These are phyloP conservation scores for Stephanodiscus minutulus DNA, from an alignment of 108 stramenopile species.

Conservation along the genomic window DNA sequence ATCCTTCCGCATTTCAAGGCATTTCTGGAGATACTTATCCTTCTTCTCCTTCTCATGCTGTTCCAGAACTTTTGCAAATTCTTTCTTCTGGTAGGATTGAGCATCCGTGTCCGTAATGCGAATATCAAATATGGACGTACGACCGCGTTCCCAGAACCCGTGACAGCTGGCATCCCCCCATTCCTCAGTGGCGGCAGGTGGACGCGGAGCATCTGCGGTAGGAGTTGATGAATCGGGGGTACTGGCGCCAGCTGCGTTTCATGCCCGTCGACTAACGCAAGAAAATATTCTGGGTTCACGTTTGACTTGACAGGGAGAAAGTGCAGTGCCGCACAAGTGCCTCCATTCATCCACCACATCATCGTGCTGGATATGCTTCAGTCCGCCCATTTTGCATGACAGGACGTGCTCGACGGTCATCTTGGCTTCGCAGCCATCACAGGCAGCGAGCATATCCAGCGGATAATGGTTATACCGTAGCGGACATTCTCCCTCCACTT, in stretches of 20 bases:
- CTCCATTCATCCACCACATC: conserved; percentile 22
- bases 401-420: conserved; percentile 15
- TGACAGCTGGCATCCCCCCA: conserved; percentile 31
- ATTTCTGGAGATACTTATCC: conserved; percentile 34
- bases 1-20: conserved; percentile 19
- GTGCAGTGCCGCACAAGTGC: conserved; percentile 16
- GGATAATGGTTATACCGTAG: conserved; percentile 10
- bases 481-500: conserved; percentile 19
- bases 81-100: conserved; percentile 14
- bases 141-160: conserved; percentile 34
- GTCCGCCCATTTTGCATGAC: neutral
- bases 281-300: conserved; percentile 8
- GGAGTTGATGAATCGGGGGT: neutral
- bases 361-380: conserved; percentile 3
- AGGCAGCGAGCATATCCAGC: neutral
- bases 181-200: conserved; percentile 10
- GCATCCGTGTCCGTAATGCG: conserved; percentile 46
- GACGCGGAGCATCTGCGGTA: neutral
- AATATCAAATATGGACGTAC: conserved; percentile 38
- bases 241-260: no score
- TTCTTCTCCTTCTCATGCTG: conserved; percentile 34
- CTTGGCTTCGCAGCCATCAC: conserved; percentile 21
- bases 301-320: neutral
- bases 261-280: no score
- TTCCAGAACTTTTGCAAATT: conserved; percentile 18